A percentile compares a stretch with the other conserved stretches of the same genome.
Conservation (phyloP, 768 basidiomycete genomes). For the Cyclocybe cylindracea region DNA sequence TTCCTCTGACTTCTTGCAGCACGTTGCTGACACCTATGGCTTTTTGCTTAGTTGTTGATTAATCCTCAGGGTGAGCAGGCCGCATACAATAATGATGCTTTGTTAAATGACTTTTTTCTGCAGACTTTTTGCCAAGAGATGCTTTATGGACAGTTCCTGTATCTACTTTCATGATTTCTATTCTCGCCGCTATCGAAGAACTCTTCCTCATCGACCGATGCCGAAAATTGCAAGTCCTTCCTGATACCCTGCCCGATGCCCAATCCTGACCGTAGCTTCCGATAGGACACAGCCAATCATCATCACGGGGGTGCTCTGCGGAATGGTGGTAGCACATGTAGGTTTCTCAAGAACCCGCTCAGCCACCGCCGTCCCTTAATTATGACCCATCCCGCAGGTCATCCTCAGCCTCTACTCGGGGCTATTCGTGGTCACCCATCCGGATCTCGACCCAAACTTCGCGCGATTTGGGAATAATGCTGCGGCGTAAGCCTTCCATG, state of each 20-base stretch:
- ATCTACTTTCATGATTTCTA: constrained; percentile 17
- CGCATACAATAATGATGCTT: background rate
- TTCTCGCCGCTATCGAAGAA: constrained; percentile 18
- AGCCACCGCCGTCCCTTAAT: background rate
- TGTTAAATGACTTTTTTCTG: background rate
- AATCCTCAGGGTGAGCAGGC: constrained; percentile 11
- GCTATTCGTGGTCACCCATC: constrained; percentile 18
- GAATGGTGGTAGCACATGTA: constrained; percentile 19
- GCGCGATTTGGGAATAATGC: constrained; percentile 15
- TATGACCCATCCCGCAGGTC: constrained; percentile 6
- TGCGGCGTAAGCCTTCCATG: constrained; percentile 11
- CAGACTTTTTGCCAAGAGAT: constrained; percentile 15
- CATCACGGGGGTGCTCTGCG: constrained; percentile 12
- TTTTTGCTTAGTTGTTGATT: constrained; percentile 11
- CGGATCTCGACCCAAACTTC: constrained; percentile 10
- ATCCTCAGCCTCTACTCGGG: constrained; percentile 21
- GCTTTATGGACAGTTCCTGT: constrained; percentile 18
- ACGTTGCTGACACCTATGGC: background rate
- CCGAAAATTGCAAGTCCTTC: constrained; percentile 17
- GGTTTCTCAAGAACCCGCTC: background rate
- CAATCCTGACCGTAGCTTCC: background rate
- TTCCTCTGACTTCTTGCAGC: background rate
- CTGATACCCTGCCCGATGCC: background rate
- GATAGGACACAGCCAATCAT: constrained; percentile 14
- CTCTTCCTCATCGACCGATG: constrained; percentile 23